Evolutionary conservation across 225 moss, liverwort and hornwort genomes (phyloP).

Genomic region (Ulota crispa): DNA sequence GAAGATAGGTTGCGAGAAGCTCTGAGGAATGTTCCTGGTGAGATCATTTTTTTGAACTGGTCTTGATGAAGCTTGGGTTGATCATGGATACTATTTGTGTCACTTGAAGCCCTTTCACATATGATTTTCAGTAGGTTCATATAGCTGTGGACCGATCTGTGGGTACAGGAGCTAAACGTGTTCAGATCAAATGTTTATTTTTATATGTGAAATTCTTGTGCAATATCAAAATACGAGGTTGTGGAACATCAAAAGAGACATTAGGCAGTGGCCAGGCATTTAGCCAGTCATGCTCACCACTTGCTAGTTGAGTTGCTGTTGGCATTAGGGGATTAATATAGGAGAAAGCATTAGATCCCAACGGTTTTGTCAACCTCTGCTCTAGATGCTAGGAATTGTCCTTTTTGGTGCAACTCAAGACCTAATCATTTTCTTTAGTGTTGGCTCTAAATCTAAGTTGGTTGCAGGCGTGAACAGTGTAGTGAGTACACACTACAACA

Average conservation of each 20-base stretch:
- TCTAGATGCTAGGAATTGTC: neutral
- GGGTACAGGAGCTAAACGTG: neutral
- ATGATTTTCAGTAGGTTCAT: neutral
- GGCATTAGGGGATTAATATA: neutral
- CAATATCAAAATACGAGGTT: neutral
- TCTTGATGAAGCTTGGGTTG: neutral
- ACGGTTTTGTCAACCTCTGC: neutral
- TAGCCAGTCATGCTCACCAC: neutral
- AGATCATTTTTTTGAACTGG: neutral
- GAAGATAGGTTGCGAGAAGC: constrained; percentile 35
- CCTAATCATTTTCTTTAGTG: neutral
- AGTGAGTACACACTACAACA: constrained; percentile 22
- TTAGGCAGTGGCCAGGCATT: neutral
- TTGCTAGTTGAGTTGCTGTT: neutral
- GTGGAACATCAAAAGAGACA: neutral
- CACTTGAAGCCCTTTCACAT: neutral
- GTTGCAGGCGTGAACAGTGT: constrained; percentile 39
- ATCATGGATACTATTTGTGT: neutral
- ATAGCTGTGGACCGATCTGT: neutral
- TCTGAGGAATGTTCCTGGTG: constrained; percentile 36
- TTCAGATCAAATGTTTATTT: neutral
- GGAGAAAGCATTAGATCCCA: neutral
- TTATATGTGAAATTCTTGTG: neutral
- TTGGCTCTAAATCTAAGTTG: neutral
- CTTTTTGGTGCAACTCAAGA: neutral